Evolutionary conservation across 179 eudicot genomes (phyloP), one percentile per base, ranked within the genome.

Genomic region (Silene noctiflora): DNA sequence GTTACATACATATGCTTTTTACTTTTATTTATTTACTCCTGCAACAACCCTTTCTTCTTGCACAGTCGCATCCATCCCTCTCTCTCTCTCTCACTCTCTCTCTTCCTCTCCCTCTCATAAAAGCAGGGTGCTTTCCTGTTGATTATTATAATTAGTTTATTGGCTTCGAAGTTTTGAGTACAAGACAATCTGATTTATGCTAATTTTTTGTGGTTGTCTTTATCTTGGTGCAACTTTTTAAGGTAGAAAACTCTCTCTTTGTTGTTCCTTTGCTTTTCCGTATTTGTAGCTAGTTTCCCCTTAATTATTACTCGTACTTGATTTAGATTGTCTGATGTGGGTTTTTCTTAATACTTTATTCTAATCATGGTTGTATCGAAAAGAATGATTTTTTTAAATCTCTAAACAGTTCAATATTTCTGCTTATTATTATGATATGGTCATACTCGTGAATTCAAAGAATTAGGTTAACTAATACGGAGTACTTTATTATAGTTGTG

Each of bases 321-420:
- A 48, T 77, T 68, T 80, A 51, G 72, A 73, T 77, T 75, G 11
- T 46, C 53, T 84, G 78, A 74, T 78, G 81, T 83, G 86, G 88
- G 84, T 75, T 87, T 86, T 75, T 39, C 82, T 83, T 77, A 48
- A 77, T 65, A 84, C 31, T 81, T 77, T 75, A 72, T 63, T 63
- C 80, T 82, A 86, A 88, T 90, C 85, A 86, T 84, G 84, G 85
- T 78, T 76, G 72, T 82, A 81, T 75, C 51, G 73, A 77, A 73
- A 81, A 82, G 83, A 85, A 9, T 48, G 62, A 48, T 21, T 77
- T 73, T 73, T 81, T 81, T 22, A n/a, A 76, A 17, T 29, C 77
- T 33, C 39, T 72, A 81, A 73, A 76, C 21, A 66, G 66, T 79
- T 73, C 25, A 55, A 79, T 83, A 80, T 81, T 70, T 73, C 69